phyloP scores from a whole-genome alignment of 805 yeast species.

The Blastobotrys attinorum region DNA sequence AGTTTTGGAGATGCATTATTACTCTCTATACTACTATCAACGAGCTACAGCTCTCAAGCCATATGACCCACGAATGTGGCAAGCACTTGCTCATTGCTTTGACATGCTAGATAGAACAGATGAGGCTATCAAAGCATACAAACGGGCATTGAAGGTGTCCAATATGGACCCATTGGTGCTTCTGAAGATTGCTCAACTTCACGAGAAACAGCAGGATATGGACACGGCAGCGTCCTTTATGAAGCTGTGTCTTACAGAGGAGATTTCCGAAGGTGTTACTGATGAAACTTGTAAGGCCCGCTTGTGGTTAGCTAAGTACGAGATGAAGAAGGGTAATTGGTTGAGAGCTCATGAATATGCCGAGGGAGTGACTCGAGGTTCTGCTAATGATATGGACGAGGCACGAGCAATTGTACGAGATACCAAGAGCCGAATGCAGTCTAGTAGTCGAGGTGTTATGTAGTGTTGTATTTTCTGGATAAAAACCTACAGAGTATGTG shows the following conservation, averaged over 20 bases:
- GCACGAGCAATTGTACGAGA: constrained; percentile 63
- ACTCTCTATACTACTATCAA: constrained; percentile 88
- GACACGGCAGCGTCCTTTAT: constrained; percentile 53
- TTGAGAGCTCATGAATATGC: constrained; percentile 68
- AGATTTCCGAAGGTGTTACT: constrained; percentile 52
- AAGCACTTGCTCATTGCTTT: constrained; percentile 83
- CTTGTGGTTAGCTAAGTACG: constrained; percentile 75
- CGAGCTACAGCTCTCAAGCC: constrained; percentile 85
- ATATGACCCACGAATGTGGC: constrained; percentile 91
- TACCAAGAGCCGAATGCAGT: constrained; percentile 5
- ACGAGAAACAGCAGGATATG: constrained; percentile 47
- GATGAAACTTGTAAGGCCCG: constrained; percentile 75
- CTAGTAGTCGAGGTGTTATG: no score
- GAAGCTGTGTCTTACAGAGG: constrained; percentile 58
- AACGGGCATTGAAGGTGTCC: constrained; percentile 60
- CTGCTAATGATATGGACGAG: constrained; percentile 83
- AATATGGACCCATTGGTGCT: constrained; percentile 49
- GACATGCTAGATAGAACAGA: constrained; percentile 62
- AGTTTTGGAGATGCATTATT: constrained; percentile 88
- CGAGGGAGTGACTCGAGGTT: constrained; percentile 58
- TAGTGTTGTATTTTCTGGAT: no score
- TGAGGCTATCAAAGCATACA: constrained; percentile 75
- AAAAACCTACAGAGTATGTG: no score
- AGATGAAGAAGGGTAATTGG: constrained; percentile 48
- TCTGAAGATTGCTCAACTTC: constrained; percentile 60